Base-by-base conservation (phyloP, 1,139 yeast genomes). In the Kodamaea alishanica region DNA sequence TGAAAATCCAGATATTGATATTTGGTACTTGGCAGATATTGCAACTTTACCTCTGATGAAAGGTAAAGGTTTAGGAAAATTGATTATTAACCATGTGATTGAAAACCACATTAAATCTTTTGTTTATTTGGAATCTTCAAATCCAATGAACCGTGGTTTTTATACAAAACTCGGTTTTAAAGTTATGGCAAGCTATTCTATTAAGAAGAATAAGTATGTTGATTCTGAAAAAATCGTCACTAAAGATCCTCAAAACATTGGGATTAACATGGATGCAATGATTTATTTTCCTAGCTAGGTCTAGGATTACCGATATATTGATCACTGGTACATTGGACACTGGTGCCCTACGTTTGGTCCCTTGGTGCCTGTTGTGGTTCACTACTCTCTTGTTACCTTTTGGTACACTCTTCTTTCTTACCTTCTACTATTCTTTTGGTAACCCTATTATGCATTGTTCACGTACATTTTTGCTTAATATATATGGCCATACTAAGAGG, bases 131-230 rank as follows among this genome's bases (percentile, higher is more conserved):
- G 80, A 75, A 54, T 67, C 74, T 42, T 72, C 79, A 23, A 76
- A 75, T 56, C 75, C 76, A 20, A 63, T 69, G 43, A 75, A 75
- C 51, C 63, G 78, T 40, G 60, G 60, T 39, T 75, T 75, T 41
- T 75, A 75, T 51, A 64, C 63, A 42, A 73, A 73, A 53, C 56
- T 75, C 49, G 77, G 78, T 24, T 75, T 75, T 51, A 57, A 66
- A 25, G 63, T 67, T 44, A 63, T 68, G 48, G 67, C 66, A 40
- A 71, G 75, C 24, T 75, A 67, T 45, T 61, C 67, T 11, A 67
- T 74, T 38, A 75, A 67, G 47, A 42, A 46, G 33, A 49, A 47
- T 42, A 47, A 45, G 36, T 47, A 44, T 38, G 51, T 48, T 32
- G 66, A 63, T 41, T 42, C 50, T 20, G 49, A 45, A 6, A 43